A percentile compares a stretch with the other conserved stretches of the same genome.
phyloP scores from a whole-genome alignment of 148 eudicot species.

The Vaccinium darrowii region DNA sequence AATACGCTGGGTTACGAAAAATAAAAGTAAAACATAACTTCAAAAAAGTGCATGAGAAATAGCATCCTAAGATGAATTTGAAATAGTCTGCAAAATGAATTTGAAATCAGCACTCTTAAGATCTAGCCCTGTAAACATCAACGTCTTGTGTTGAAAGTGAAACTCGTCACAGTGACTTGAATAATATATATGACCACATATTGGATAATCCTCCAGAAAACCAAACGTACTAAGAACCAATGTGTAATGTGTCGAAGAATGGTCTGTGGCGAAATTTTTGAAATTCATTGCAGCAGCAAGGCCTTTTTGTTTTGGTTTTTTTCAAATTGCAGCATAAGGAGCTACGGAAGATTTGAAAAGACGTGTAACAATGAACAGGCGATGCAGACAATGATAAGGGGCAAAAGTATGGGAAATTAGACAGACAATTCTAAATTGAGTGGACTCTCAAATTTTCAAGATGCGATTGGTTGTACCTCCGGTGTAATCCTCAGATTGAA shows the following conservation, averaged over 20 bases:
- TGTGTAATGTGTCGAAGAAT: background rate
- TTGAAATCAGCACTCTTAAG: background rate
- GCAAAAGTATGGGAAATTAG: background rate
- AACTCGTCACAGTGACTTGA: background rate
- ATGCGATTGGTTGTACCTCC: background rate
- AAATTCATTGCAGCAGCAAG: background rate
- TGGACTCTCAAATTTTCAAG: slow-evolving; percentile 1
- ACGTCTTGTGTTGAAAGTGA: background rate
- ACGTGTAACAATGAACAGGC: background rate
- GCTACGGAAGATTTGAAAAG: background rate
- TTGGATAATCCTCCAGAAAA: background rate
- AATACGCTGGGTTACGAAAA: background rate
- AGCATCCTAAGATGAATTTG: background rate
- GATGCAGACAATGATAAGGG: background rate
- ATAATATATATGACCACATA: background rate
- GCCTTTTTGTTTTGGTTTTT: background rate
- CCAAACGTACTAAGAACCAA: background rate
- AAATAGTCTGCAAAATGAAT: background rate
- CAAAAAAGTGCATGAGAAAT: background rate
- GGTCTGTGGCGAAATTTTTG: background rate
- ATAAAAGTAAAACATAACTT: background rate
- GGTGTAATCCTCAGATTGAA: background rate
- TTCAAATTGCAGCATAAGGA: background rate
- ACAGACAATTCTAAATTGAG: background rate
- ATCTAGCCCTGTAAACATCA: background rate